These are phyloP conservation scores for Chrysanthemum lavandulifolium DNA, from an alignment of 129 eudicot genomes.

Conservation along the genomic window DNA sequence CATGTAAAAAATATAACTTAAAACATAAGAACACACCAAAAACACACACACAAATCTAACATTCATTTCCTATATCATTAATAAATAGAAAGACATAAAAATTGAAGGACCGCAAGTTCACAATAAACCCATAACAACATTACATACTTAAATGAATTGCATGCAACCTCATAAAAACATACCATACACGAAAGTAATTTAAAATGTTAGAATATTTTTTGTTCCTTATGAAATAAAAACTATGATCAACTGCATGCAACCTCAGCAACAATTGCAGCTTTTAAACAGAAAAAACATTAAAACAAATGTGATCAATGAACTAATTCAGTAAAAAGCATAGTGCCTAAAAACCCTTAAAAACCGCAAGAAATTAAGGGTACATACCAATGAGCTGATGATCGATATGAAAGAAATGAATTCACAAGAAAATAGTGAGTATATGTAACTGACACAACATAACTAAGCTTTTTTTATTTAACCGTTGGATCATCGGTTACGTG, in stretches of 20 bases:
- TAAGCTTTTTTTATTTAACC: slow-evolving; percentile 5
- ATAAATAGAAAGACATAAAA: too few relatives aligned
- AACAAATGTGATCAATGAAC: background rate
- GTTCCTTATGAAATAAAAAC: background rate
- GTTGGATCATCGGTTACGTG: slow-evolving; percentile 18
- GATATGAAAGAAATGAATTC: slow-evolving; percentile 11
- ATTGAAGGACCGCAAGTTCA: too few relatives aligned
- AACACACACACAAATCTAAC: too few relatives aligned
- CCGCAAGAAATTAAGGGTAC: slow-evolving; percentile 2
- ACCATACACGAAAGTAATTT: background rate
- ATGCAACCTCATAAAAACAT: background rate
- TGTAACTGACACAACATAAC: slow-evolving; percentile 13
- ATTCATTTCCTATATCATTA: too few relatives aligned
- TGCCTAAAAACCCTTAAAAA: background rate
- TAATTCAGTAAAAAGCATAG: background rate
- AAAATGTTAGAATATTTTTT: background rate
- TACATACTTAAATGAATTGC: too few relatives aligned
- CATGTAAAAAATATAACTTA: too few relatives aligned
- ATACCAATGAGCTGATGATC: slow-evolving; percentile 10
- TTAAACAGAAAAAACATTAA: background rate
- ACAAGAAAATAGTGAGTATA: slow-evolving; percentile 10
- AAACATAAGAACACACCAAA: too few relatives aligned
- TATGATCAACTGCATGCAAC: slow-evolving; percentile 16
- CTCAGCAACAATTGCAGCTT: background rate
- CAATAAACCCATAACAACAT: too few relatives aligned